Evolutionary conservation across 1,284 basidiomycete species (phyloP).

Genomic region (Trametes pubescens): DNA sequence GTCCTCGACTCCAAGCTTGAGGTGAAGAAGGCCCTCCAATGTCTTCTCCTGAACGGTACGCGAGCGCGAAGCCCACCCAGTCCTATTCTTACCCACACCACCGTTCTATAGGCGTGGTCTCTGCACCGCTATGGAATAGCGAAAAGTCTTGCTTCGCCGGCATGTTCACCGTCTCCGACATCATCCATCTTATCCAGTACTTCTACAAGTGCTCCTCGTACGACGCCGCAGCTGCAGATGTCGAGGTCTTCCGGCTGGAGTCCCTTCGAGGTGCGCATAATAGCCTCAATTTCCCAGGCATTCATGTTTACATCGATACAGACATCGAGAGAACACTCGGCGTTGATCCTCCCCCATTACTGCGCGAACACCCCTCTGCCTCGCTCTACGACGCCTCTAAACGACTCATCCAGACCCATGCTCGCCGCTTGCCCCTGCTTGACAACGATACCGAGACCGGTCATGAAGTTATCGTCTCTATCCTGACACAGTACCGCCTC

Average conservation of each 20-base stretch:
- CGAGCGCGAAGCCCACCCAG: constrained; percentile 20
- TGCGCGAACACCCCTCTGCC: constrained; percentile 88
- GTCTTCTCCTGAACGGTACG: constrained; percentile 87
- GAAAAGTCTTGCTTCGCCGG: constrained; percentile 90
- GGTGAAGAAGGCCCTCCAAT: constrained; percentile 92
- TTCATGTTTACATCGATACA: constrained; percentile 26
- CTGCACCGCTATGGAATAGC: constrained; percentile 98
- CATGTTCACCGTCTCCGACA: constrained; percentile 96
- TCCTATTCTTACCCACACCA: constrained; percentile 9
- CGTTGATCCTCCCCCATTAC: constrained; percentile 92
- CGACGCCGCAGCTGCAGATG: constrained; percentile 89
- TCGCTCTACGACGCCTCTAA: constrained; percentile 93
- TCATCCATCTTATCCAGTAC: constrained; percentile 97
- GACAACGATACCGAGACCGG: constrained; percentile 95
- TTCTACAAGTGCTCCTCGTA: constrained; percentile 91
- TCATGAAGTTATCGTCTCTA: constrained; percentile 95
- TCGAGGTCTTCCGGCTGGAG: constrained; percentile 94
- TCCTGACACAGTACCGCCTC: constrained; percentile 96
- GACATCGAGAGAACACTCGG: constrained; percentile 95
- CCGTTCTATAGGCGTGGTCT: constrained; percentile 83
- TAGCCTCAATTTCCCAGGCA: constrained; percentile 25
- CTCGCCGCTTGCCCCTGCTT: constrained; percentile 92
- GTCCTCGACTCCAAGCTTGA: constrained; percentile 95
- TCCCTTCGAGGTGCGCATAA: constrained; percentile 77
- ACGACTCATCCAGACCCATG: constrained; percentile 94